Evolutionary conservation across 495 filamentous ascomycete species (phyloP), one percentile per base, ranked within the genome.

Genomic region (Trichoderma erinaceum): DNA sequence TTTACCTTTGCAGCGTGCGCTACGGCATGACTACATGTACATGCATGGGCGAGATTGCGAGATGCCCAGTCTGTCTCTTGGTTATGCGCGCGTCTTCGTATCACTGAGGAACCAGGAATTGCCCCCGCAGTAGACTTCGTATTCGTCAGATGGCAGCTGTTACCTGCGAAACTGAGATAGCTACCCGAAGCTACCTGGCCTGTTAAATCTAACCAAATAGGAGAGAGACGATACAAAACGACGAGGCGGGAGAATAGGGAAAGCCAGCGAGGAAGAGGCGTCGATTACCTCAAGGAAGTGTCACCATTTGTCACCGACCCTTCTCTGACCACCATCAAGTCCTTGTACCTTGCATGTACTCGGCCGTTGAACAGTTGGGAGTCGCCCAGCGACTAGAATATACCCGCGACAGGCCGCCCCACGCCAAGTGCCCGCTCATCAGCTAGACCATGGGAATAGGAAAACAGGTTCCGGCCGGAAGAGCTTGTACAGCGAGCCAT

Each of bases 61-160:
- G 56, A 61, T 61, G 56, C 56, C 56, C 56, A 61, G 56, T 61
- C 56, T 61, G 56, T 61, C 56, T 35, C 16, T 61, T 52, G 4
- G 12, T 61, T 25, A 61, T 61, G 56, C 56, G 52, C 52, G 56
- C n/a, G 27, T 12, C 56, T 61, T 61, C 56, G 56, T 61, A 61
- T 61, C 56, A 32, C 56, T 61, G 56, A 61, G 56, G 56, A 61
- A 61, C 56, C 56, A 61, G 27, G 56, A 32, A 61, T 16, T 12
- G 56, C 25, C 56, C 56, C 56, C 56, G 56, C 56, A 61, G 56
- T 61, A 61, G 56, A 61, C 56, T 61, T 61, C 56, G 56, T 61
- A 61, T 61, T 61, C 56, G 56, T 61, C 56, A 61, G 56, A 32
- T 32, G 25, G 56, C 56, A 12, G 56, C 25, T 32, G 56, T 16